Conservation (phyloP, 2,329 filamentous ascomycete genomes). For the Thelonectria olida region DNA sequence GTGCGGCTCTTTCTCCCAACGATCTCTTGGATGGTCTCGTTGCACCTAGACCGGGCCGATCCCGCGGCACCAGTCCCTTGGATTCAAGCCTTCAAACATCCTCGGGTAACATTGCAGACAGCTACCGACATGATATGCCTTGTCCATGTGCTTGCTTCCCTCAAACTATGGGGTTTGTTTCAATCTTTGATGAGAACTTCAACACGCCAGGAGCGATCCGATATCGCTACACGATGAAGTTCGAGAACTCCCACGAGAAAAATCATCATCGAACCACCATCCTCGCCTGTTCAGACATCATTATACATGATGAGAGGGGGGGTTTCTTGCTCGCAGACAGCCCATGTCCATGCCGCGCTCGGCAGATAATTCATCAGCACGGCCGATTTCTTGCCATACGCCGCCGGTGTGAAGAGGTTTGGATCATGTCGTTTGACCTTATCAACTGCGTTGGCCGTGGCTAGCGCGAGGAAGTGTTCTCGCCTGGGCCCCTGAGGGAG, state of each 20-base stretch:
- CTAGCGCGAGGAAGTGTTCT: slow-evolving; percentile 67
- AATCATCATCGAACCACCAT: slow-evolving; percentile 11
- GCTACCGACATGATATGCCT: slow-evolving; percentile 13
- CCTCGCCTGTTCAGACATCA: slow-evolving; percentile 41
- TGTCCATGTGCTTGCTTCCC: slow-evolving; percentile 20
- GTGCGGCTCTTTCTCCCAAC: neutral
- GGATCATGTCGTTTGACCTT: slow-evolving; percentile 46
- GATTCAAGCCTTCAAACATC: slow-evolving; percentile 18
- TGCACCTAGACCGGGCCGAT: slow-evolving; percentile 21
- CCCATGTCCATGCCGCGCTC: slow-evolving; percentile 51
- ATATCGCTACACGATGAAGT: slow-evolving; percentile 13
- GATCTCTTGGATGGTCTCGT: neutral
- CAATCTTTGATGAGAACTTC: neutral
- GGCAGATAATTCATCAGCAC: slow-evolving; percentile 47
- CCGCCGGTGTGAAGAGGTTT: slow-evolving; percentile 48
- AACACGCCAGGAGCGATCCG: slow-evolving; percentile 20
- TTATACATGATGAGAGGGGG: slow-evolving; percentile 49
- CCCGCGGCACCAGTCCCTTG: slow-evolving; percentile 23
- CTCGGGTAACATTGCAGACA: slow-evolving; percentile 30
- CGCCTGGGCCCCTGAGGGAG: slow-evolving; percentile 45
- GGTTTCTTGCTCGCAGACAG: slow-evolving; percentile 44
- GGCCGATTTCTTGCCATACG: slow-evolving; percentile 45
- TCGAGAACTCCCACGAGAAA: neutral
- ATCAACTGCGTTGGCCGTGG: slow-evolving; percentile 64
- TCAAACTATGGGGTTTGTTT: slow-evolving; percentile 10